Percentiles rank a stretch among this genome's conserved stretches.
Conservation (phyloP, 1,284 basidiomycete species). For the Violaceomyces palustris region DNA sequence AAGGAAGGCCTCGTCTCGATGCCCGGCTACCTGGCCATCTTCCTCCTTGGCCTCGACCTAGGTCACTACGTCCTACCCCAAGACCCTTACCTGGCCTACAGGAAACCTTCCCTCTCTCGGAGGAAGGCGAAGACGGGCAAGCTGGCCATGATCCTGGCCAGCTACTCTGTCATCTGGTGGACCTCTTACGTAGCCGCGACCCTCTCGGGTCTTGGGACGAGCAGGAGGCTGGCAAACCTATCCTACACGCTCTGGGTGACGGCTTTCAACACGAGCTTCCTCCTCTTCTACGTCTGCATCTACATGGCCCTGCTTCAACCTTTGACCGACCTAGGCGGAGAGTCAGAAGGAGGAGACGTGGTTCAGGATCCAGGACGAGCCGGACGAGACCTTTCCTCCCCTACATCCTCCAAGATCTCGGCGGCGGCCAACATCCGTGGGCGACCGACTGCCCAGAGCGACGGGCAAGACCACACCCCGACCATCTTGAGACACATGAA, state of each 20-base stretch:
- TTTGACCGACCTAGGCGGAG: neutral
- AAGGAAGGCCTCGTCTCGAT: slow-evolving; percentile 86
- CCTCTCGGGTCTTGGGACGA: slow-evolving; percentile 6
- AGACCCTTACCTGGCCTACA: slow-evolving; percentile 58
- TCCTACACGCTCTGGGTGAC: slow-evolving; percentile 83
- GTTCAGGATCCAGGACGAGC: too few species aligned
- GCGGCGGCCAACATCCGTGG: too few species aligned
- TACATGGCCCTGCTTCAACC: slow-evolving; percentile 66
- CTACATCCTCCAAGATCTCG: too few species aligned
- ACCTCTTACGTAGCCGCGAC: slow-evolving; percentile 55
- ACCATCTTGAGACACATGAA: slow-evolving; percentile 74
- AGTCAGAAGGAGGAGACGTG: too few species aligned
- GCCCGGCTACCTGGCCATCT: slow-evolving; percentile 81
- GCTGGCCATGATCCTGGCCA: slow-evolving; percentile 54
- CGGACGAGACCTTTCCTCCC: too few species aligned
- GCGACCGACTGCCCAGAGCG: neutral
- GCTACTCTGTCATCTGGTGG: slow-evolving; percentile 78
- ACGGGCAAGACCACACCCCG: slow-evolving; percentile 52
- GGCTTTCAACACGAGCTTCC: slow-evolving; percentile 81
- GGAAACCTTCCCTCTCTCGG: slow-evolving; percentile 5
- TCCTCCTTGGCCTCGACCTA: slow-evolving; percentile 74
- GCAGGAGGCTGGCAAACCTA: slow-evolving; percentile 60
- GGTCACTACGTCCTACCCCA: slow-evolving; percentile 77
- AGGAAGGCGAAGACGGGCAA: slow-evolving; percentile 15
- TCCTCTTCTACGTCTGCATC: slow-evolving; percentile 73